Conservation (phyloP, 1,284 basidiomycete genomes). For the Pseudomicrostroma phylloplanum region DNA sequence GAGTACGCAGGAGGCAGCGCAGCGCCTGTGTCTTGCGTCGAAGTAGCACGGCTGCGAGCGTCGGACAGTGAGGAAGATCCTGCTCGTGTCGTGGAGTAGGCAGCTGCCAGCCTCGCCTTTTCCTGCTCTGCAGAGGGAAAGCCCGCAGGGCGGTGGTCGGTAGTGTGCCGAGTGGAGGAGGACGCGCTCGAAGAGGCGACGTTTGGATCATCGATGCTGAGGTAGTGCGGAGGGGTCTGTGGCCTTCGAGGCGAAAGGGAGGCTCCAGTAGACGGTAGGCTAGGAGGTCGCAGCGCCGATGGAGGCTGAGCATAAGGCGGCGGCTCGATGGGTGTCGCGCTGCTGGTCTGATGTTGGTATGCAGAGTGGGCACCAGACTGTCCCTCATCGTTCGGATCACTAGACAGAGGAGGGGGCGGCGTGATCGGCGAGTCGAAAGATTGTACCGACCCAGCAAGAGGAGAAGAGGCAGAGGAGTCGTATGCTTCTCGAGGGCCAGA, state of each 20-base stretch:
- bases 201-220: background rate
- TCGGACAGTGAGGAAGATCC: too few species aligned
- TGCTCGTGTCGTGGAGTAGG: background rate
- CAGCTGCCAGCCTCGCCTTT: conserved; percentile 1
- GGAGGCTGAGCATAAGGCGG: conserved; percentile 5
- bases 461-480: background rate
- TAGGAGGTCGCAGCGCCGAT: background rate
- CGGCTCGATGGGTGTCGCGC: conserved; percentile 2
- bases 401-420: background rate
- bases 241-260: background rate
- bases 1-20: too few species aligned
- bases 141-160: conserved; percentile 12
- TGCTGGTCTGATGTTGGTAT: background rate
- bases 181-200: background rate
- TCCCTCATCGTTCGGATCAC: background rate
- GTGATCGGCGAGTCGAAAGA: background rate
- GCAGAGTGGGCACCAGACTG: background rate
- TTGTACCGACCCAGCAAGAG: background rate
- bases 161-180: background rate
- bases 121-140: conserved; percentile 11
- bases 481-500: background rate
- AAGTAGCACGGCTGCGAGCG: too few species aligned
- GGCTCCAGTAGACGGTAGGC: background rate
- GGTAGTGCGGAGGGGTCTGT: background rate
- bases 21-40: too few species aligned